phyloP scores from a whole-genome alignment of 2,329 filamentous ascomycete genomes.

The Cordyceps tenuipes region DNA sequence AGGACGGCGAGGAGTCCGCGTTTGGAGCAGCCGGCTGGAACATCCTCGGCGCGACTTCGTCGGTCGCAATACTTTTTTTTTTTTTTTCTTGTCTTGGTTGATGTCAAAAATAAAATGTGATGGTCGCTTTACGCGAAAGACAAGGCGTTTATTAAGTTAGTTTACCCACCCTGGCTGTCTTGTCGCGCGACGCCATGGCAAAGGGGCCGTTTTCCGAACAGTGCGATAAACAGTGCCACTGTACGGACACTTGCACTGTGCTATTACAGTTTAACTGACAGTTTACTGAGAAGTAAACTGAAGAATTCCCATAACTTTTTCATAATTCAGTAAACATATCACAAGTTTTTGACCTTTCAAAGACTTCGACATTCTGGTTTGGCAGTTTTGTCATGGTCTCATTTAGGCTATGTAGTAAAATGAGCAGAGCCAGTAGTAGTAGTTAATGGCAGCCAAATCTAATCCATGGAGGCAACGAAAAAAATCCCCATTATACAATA shows the following conservation, averaged over 20 bases:
- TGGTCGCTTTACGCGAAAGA: not conserved
- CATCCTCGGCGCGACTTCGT: not conserved
- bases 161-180: not conserved
- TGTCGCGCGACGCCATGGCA: not conserved
- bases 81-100: not conserved
- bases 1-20: slow-evolving; percentile 23
- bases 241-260: not conserved
- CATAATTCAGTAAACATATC: not conserved
- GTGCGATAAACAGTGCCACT: not conserved
- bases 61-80: not conserved
- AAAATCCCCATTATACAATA: not conserved
- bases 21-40: slow-evolving; percentile 13
- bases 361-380: not conserved
- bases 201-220: not conserved
- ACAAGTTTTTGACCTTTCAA: not conserved
- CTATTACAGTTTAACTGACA: no score
- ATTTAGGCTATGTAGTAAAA: not conserved
- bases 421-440: not conserved
- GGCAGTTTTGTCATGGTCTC: not conserved
- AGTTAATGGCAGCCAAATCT: not conserved
- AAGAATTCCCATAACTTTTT: not conserved
- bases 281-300: no score
- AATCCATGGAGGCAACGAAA: not conserved
- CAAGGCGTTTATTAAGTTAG: not conserved
- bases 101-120: not conserved